Evolutionary conservation across 2,329 filamentous ascomycete species (phyloP), one percentile per base, ranked within the genome.

Genomic region (Botrytis cinerea): DNA sequence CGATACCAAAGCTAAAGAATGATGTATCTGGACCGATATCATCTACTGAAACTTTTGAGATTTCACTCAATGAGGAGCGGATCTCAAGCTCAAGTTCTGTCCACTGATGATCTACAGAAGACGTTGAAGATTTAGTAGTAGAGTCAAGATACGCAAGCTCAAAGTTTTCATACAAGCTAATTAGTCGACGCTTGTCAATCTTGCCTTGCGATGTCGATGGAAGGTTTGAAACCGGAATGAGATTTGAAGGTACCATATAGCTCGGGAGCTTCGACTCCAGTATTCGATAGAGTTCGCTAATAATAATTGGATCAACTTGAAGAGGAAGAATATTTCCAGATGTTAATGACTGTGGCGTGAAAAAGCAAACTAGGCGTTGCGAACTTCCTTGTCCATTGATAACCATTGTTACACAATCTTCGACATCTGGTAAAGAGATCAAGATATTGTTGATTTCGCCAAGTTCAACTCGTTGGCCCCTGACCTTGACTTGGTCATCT

Each of bases 401-500:
- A 12, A 94, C 82, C 10, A 95, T 80, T 0, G 90, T 92, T 4
- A 88, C 84, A 68, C 91, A 93, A 73, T 93, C 88, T n/a, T 83
- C 80, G 0, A 92, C 87, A 25, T 83, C 76, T 0, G 79, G 78
- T 14, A 85, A 85, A 20, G 85, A 83, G 0, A 91, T 84, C 20
- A 95, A 82, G 25, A 86, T 83, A 25, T 87, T 87, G 73, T 90
- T 92, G 72, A 97, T 91, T 80, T 97, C 94, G 1, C 88, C 88
- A 18, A 95, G 86, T 80, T 97, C 93, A 57, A 97, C 90, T 62
- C 92, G 86, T 76, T 95, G 92, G 0, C 94, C 94, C 62, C 93
- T 88, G 16, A 97, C 85, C 80, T 97, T 97, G 72, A 96, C 85
- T 81, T 97, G 93, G 74, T 92, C 92, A 77, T 97, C 94, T 35